Evolutionary conservation across 352 stramenopile species (phyloP).

Genomic region (Phytophthora rubi): DNA sequence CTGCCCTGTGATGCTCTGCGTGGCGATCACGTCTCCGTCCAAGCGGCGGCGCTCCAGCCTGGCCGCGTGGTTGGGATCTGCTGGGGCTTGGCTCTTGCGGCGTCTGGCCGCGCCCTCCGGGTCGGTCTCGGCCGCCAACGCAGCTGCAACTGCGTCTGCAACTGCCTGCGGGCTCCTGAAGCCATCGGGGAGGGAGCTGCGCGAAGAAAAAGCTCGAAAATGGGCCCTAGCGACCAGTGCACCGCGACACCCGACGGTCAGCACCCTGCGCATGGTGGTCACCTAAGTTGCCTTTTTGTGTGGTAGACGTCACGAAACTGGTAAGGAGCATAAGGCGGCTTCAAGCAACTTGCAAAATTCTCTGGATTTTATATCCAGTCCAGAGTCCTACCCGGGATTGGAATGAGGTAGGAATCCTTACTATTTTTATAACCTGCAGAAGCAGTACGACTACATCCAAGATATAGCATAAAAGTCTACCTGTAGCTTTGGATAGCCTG

Average conservation of each 20-base stretch:
- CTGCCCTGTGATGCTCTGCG: conserved; percentile 30
- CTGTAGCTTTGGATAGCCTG: no score
- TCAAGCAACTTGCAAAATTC: no score
- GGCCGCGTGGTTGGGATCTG: conserved; percentile 14
- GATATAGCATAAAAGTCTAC: no score
- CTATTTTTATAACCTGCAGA: no score
- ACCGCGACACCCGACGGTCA: conserved; percentile 17
- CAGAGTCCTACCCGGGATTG: no score
- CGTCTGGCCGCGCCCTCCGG: neutral
- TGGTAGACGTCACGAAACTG: conserved; percentile 16
- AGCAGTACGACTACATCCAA: no score
- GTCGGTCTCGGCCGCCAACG: conserved; percentile 31
- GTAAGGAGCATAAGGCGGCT: neutral
- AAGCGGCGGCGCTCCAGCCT: conserved; percentile 34
- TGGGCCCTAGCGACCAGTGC: neutral
- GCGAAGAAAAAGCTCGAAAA: conserved; percentile 21
- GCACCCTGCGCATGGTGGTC: conserved; percentile 20
- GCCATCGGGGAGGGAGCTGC: conserved; percentile 35
- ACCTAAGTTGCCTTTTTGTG: conserved; percentile 6
- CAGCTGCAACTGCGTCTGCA: conserved; percentile 38
- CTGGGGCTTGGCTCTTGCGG: conserved; percentile 16
- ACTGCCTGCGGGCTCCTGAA: conserved; percentile 43
- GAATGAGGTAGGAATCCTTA: no score
- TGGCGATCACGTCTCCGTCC: conserved; percentile 40
- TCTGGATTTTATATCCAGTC: no score